Conservation (phyloP, 257 asterid species). For the Jaltomata sinuosa region DNA sequence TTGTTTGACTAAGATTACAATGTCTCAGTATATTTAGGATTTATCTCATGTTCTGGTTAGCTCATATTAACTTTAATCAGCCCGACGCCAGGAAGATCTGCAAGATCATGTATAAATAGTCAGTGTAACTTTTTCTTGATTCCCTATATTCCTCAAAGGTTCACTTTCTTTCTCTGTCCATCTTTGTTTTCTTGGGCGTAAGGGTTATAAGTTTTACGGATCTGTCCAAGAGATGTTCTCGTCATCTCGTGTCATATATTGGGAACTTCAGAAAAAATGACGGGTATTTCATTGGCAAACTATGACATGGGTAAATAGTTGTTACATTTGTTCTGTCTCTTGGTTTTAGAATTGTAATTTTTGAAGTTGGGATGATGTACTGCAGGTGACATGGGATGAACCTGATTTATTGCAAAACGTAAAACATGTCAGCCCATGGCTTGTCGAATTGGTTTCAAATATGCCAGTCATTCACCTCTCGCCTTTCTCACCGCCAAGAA, state of each 20-base stretch:
- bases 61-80: background rate
- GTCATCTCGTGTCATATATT: background rate
- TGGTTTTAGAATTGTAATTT: background rate
- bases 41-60: background rate
- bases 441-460: conserved; percentile 67
- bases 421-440: conserved; percentile 95
- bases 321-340: background rate
- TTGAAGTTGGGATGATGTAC: background rate
- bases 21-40: background rate
- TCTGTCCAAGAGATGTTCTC: background rate
- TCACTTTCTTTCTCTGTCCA: background rate
- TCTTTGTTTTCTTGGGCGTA: background rate
- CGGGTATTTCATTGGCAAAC: background rate
- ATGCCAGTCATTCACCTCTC: conserved; percentile 67
- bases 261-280: background rate
- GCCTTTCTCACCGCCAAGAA: conserved; percentile 70
- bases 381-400: conserved; percentile 94
- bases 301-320: background rate
- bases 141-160: background rate
- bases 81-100: background rate
- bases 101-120: background rate
- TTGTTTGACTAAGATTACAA: background rate
- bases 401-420: conserved; percentile 79
- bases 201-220: background rate
- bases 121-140: background rate